Evolutionary conservation across 805 yeast species (phyloP).

Genomic region (Ogataea pilisensis): DNA sequence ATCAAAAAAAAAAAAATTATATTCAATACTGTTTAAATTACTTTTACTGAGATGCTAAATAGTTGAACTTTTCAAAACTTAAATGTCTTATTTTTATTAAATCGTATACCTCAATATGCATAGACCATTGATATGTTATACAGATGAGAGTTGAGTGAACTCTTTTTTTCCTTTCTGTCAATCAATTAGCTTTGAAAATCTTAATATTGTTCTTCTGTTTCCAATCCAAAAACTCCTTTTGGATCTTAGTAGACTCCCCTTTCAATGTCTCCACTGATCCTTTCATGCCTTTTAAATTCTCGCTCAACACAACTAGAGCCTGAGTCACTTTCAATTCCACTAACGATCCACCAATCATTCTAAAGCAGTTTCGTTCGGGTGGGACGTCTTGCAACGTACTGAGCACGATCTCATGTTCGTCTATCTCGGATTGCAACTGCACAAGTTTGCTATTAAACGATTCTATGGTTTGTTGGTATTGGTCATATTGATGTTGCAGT

Average conservation of each 20-base stretch:
- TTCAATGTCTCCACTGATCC: constrained; percentile 36
- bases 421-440: constrained; percentile 45
- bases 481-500: constrained; percentile 48
- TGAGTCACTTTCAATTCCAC: constrained; percentile 80
- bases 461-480: constrained; percentile 46
- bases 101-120: no score
- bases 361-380: constrained; percentile 68
- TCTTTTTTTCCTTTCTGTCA: no score
- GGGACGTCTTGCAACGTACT: constrained; percentile 52
- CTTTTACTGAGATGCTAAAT: no score
- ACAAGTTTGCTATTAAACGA: constrained; percentile 42
- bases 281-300: constrained; percentile 48
- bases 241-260: constrained; percentile 36
- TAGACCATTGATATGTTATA: no score
- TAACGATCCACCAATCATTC: constrained; percentile 92
- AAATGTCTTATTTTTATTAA: no score
- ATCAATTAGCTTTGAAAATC: constrained; percentile 33
- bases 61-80: no score
- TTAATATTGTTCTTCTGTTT: constrained; percentile 46
- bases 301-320: constrained; percentile 57
- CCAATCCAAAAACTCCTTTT: constrained; percentile 44
- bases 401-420: constrained; percentile 49
- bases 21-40: no score
- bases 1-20: no score
- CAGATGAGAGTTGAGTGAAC: no score